These are phyloP conservation scores for Forsythia viridissima DNA, from an alignment of 257 asterid genomes.

Conservation along the genomic window DNA sequence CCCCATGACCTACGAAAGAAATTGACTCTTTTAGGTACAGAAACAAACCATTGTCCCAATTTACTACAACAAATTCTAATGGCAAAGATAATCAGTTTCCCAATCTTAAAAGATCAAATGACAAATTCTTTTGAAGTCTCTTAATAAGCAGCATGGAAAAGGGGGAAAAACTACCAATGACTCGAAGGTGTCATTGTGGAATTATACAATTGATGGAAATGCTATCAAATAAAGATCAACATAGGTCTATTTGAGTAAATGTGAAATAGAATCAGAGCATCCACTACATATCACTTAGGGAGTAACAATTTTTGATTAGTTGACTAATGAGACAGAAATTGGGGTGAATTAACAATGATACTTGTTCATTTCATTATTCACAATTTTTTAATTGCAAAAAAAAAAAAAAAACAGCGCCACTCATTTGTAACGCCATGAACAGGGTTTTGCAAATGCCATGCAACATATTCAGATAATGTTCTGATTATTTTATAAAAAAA, in stretches of 20 bases:
- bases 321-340: not conserved
- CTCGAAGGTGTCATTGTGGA: not conserved
- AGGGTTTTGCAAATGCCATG: not conserved
- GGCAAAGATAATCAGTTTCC: not conserved
- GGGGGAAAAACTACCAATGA: not conserved
- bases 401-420: not conserved
- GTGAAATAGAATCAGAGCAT: conserved; percentile 3
- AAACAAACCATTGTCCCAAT: not conserved
- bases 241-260: not conserved
- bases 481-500: not conserved
- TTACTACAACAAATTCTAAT: not conserved
- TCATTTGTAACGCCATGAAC: not conserved
- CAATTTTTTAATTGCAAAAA: not conserved
- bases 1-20: conserved; percentile 90
- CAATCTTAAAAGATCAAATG: not conserved
- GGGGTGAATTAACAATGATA: not conserved
- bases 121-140: not conserved
- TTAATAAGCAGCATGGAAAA: not conserved
- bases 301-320: not conserved
- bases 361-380: not conserved
- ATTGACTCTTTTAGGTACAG: conserved; percentile 1
- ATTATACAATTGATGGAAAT: not conserved
- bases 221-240: conserved; percentile 16
- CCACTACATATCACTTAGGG: not conserved
- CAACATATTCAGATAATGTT: not conserved